Evolutionary conservation across 768 basidiomycete genomes (phyloP), one percentile per base, ranked within the genome.

Genomic region (Fistulinella prunicolor): DNA sequence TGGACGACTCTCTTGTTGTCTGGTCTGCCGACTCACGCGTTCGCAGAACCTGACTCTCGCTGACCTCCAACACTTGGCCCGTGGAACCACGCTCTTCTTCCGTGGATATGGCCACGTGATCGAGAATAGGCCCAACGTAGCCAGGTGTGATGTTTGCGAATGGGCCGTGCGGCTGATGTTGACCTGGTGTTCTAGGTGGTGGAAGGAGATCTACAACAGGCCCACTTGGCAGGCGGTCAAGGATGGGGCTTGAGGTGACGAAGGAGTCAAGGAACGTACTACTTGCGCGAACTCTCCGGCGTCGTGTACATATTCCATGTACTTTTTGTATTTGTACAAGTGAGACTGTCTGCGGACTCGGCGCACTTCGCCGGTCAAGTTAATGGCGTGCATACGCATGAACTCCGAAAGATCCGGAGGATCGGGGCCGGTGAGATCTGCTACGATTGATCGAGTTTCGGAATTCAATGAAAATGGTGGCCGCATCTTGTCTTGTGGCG

Each of bases 61-160:
- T 4, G 83, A 85, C 57, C 68, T 85, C 10, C 76, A 74, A 63
- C 81, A 83, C 60, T 58, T 84, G 24, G 74, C 81, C 0, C 75
- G 73, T 40, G 77, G 73, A n/a, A 45, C 38, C n/a, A 20, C 60
- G 38, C 53, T 74, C 23, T 46, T 36, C 17, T 12, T 6, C 1
- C 47, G 53, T 1, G 71, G 70, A 1, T 49, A 55, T 35, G 54
- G 66, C 9, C 49, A 70, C 9, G 49, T 78, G 17, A 51, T 65
- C 23, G 17, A 36, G 14, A 60, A 48, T 32, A 66, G 68, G 55
- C 75, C 76, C 7, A 75, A 78, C 51, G 70, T 80, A 3, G 49
- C 67, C 0, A 73, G 75, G 76, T 78, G 26, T 13, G 68, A 4
- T 19, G 5, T 28, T 35, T 41, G 38, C n/a, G 3, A 13, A 6